Evolutionary conservation across 768 basidiomycete genomes (phyloP), one percentile per base, ranked within the genome.

Genomic region (Suillus paluster): DNA sequence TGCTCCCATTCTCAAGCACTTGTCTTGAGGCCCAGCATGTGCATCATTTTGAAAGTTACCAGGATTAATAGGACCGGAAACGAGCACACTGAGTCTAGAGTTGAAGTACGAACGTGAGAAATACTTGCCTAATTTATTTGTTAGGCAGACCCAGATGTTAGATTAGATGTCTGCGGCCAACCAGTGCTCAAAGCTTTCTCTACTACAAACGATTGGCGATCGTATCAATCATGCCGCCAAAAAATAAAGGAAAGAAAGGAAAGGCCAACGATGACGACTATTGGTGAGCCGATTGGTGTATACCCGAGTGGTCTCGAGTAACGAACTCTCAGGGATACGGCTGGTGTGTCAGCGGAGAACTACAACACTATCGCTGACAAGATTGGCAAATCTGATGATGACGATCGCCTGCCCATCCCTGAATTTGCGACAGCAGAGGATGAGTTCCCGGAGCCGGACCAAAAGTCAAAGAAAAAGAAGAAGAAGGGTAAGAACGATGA

Each of bases 191-290:
- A 55, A 55, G n/a, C 38, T 23, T 55, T 25, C 6, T 55, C 23
- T 27, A 19, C 53, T 19, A 39, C 54, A 39, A 27, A 23, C 38
- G 54, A 55, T 55, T 55, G 54, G 54, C 54, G 23, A 39, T 55
- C 25, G 54, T 39, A 27, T 39, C 10, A 19, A 39, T 55, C 41
- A 75, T 75, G 75, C 60, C 88, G 36, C 87, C 88, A 33, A 89
- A 89, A 73, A 84, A 81, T 72, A 94, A 94, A 72, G 94, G 90
- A 66, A 97, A 96, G 81, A 96, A 95, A 70, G 86, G 83, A 34
- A 95, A 95, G 79, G 90, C 87, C 68, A 81, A 80, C 48, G 87
- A 90, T 67, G 94, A 96, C 65, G 88, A 85, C 42, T 91, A 84
- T 78, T 97, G 94, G 94, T 93, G 64, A 63, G 79, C 66, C 57